Evolutionary conservation across 2,329 filamentous ascomycete species (phyloP), one percentile per base, ranked within the genome.

Genomic region (Helicocarpus griseus): DNA sequence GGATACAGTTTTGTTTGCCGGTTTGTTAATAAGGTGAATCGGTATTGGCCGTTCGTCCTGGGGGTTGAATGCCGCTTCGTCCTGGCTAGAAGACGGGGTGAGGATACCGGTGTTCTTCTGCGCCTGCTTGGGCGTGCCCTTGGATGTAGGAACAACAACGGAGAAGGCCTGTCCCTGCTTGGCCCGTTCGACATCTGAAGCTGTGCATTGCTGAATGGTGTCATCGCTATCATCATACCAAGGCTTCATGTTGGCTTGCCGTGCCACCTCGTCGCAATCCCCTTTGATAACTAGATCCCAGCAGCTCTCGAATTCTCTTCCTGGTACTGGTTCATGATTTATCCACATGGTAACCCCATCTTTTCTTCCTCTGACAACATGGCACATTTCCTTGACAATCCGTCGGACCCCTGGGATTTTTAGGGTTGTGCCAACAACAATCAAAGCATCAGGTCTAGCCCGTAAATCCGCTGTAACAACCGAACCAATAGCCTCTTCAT

Each of bases 321-420:
- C 85, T 1, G 93, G 93, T 58, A 89, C 87, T 0, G 87, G 77
- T 54, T 95, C 89, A 50, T 89, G 81, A 69, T 97, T 97, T 69
- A 98, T 87, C 89, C 91, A 98, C 47, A 94, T 85, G 0, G 90
- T 89, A 53, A 95, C 80, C 0, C 91, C 90, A 59, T 94, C 87
- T 58, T 81, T 82, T 29, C 67, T 65, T 50, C 89, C 82, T 55
- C 90, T 80, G n/a, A 94, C 87, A 29, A 89, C 84, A 47, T 84
- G 82, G 66, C 89, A 96, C 78, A 97, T 82, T 68, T 96, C 90
- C 65, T 87, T 87, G 53, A 91, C 89, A 52, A 98, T 85, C 50
- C 90, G 81, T 55, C 87, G 83, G 40, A 96, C 89, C 7, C 93
- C 93, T 0, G 91, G 91, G 47, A 98, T 90, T 66, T 97, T 97